A percentile compares a stretch with the other conserved stretches of the same genome.
phyloP scores from a whole-genome alignment of 371 early-diverging fungal genomes.

The Syncephalis fuscata region DNA sequence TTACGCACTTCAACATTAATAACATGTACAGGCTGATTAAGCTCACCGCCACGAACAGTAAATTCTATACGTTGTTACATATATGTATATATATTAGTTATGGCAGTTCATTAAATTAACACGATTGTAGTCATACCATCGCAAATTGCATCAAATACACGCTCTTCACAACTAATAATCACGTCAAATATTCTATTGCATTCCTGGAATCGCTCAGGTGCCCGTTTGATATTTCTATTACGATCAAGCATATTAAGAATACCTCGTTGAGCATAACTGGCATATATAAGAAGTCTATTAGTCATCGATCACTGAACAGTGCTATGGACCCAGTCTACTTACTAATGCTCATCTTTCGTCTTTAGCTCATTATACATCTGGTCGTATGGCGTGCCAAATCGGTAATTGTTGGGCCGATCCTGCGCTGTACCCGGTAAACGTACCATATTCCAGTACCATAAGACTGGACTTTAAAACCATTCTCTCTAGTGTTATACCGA shows the following conservation, averaged over 20 bases:
- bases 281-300: neutral
- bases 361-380: conserved; percentile 73
- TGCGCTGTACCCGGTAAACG: conserved; percentile 85
- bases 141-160: conserved; percentile 84
- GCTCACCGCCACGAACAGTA: conserved; percentile 38
- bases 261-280: conserved; percentile 77
- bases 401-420: conserved; percentile 78
- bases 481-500: conserved; percentile 21
- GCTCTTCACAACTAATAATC: conserved; percentile 93
- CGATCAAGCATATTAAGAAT: conserved; percentile 82
- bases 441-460: conserved; percentile 85
- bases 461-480: conserved; percentile 63
- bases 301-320: too few species aligned
- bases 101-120: too few species aligned
- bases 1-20: conserved; percentile 63
- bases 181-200: conserved; percentile 67
- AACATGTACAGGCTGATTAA: conserved; percentile 71
- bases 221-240: conserved; percentile 74
- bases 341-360: conserved; percentile 51
- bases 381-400: conserved; percentile 85
- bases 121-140: too few species aligned
- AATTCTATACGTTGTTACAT: conserved; percentile 29
- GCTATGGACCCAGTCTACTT: too few species aligned
- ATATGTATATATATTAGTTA: too few species aligned
- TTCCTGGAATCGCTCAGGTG: conserved; percentile 83